phyloP scores from a whole-genome alignment of 805 yeast species.

The Phaffomyces thermotolerans region DNA sequence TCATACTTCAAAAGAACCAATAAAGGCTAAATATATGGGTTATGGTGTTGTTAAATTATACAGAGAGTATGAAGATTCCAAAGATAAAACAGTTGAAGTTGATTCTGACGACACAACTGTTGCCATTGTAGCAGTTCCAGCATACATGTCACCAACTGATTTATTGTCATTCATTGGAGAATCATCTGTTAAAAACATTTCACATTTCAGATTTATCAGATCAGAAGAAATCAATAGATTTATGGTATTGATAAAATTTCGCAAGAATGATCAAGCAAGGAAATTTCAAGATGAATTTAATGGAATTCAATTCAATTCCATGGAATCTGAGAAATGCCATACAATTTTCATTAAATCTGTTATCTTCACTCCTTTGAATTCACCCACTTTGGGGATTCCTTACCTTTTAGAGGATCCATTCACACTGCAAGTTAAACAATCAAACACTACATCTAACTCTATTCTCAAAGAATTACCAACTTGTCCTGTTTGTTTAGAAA shows the following conservation, averaged over 20 bases:
- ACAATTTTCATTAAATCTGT: constrained; percentile 54
- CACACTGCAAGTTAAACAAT: constrained; percentile 30
- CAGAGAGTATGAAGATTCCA: constrained; percentile 37
- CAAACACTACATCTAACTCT: constrained; percentile 14
- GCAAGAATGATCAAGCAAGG: constrained; percentile 46
- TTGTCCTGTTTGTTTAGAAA: constrained; percentile 87
- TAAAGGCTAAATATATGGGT: constrained; percentile 55
- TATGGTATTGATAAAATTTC: constrained; percentile 72
- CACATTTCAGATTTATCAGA: constrained; percentile 68
- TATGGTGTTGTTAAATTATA: constrained; percentile 67
- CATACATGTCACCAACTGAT: constrained; percentile 81
- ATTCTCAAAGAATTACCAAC: constrained; percentile 65
- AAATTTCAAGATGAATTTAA: constrained; percentile 58
- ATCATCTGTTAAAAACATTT: constrained; percentile 41
- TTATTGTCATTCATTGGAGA: constrained; percentile 75
- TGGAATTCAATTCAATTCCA: constrained; percentile 71
- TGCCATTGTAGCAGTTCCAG: constrained; percentile 79
- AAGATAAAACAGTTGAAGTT: constrained; percentile 19
- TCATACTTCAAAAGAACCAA: constrained; percentile 5
- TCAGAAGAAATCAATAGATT: constrained; percentile 58
- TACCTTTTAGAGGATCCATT: constrained; percentile 70
- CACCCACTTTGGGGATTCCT: constrained; percentile 41
- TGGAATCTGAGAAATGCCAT: constrained; percentile 86
- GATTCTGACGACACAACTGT: constrained; percentile 60
- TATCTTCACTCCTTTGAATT: constrained; percentile 19